A percentile compares a stretch with the other conserved stretches of the same genome.
Conservation (phyloP, 2,329 filamentous ascomycete genomes). For the Xylariaceae sp. region DNA sequence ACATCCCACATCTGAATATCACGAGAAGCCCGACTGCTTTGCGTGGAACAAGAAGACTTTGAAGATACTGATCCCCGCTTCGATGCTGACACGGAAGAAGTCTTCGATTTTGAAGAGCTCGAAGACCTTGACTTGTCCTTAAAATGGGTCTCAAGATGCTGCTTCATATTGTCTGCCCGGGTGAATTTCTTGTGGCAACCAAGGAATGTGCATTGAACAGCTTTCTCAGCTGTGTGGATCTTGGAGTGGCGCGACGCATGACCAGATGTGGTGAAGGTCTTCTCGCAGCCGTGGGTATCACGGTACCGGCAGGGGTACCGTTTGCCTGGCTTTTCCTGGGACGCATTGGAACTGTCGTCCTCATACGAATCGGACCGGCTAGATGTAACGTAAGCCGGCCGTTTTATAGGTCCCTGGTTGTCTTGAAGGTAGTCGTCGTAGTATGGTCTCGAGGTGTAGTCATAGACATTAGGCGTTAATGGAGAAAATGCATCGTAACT, state of each 20-base stretch:
- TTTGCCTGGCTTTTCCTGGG: constrained; percentile 61
- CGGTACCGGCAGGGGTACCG: constrained; percentile 77
- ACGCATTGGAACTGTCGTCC: constrained; percentile 53
- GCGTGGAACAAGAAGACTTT: constrained; percentile 41
- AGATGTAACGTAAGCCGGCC: constrained; percentile 49
- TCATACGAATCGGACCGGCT: constrained; percentile 58
- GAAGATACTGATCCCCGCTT: constrained; percentile 31
- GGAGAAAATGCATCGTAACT: constrained; percentile 62
- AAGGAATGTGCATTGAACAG: constrained; percentile 68
- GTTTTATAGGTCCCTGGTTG: constrained; percentile 46
- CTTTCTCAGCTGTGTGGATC: constrained; percentile 83
- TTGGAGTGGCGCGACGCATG: constrained; percentile 86
- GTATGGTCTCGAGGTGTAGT: constrained; percentile 46
- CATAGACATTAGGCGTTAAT: constrained; percentile 58
- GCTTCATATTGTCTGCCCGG: constrained; percentile 86
- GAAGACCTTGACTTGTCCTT: constrained; percentile 62
- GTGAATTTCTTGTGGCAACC: constrained; percentile 83
- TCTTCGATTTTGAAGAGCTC: constrained; percentile 43
- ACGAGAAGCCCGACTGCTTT: constrained; percentile 39
- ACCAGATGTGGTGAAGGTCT: constrained; percentile 83
- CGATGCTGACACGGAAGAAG: constrained; percentile 20
- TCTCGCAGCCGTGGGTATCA: constrained; percentile 73
- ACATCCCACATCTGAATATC: constrained; percentile 50
- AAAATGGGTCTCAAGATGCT: constrained; percentile 79
- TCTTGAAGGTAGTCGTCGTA: constrained; percentile 46